A percentile compares a stretch with the other conserved stretches of the same genome.
These are phyloP conservation scores for Eustoma russellianum DNA, from an alignment of 257 asterid genomes.

Conservation along the genomic window DNA sequence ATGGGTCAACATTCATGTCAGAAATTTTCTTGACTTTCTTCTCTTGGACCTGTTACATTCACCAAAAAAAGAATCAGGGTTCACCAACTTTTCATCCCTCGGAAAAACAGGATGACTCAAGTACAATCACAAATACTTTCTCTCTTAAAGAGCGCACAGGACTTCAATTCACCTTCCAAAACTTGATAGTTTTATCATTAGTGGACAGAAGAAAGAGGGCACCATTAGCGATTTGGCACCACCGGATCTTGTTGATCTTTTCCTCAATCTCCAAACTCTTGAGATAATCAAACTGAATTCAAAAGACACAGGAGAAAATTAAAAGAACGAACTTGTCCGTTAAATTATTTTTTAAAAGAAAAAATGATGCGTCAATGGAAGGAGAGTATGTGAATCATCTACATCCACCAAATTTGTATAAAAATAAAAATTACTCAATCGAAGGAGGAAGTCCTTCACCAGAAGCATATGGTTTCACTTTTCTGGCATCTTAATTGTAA, in stretches of 20 bases:
- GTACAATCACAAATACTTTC: no score
- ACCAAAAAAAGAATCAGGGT: slow-evolving; percentile 1
- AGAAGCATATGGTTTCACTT: no score
- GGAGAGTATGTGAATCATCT: no score
- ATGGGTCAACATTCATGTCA: slow-evolving; percentile 67
- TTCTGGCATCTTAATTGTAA: no score
- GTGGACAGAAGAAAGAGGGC: slow-evolving; percentile 94
- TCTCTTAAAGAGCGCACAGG: neutral
- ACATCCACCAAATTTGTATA: no score
- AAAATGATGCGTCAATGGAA: no score
- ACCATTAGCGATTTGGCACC: slow-evolving; percentile 97
- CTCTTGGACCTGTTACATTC: slow-evolving; percentile 77
- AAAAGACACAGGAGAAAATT: slow-evolving; percentile 7
- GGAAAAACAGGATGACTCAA: neutral
- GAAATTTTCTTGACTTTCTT: slow-evolving; percentile 91
- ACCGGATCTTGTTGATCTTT: slow-evolving; percentile 94
- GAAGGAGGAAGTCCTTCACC: no score
- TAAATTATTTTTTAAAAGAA: no score
- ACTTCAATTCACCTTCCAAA: slow-evolving; percentile 73
- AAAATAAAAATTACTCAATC: no score
- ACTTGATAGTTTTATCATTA: slow-evolving; percentile 94
- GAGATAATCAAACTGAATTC: slow-evolving; percentile 91
- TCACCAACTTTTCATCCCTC: neutral
- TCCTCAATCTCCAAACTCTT: slow-evolving; percentile 99
- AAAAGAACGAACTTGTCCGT: neutral